Evolutionary conservation across 1,284 basidiomycete genomes (phyloP).

Genomic region (Coniophora puteana): DNA sequence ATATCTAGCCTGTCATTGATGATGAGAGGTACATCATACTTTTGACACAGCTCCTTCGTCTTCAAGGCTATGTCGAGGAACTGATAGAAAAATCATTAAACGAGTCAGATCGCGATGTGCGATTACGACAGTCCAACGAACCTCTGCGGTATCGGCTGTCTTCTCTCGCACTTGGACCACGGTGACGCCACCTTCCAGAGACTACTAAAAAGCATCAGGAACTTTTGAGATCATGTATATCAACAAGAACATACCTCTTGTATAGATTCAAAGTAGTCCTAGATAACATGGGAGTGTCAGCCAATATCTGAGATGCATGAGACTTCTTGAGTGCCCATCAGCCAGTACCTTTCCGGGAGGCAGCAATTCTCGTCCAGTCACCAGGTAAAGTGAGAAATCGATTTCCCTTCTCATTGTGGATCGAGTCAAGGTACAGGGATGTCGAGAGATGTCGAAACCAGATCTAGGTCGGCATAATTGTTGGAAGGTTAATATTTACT

Average conservation of each 20-base stretch:
- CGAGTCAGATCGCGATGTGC: not conserved
- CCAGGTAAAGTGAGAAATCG: slow-evolving; percentile 84
- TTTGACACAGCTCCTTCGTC: slow-evolving; percentile 75
- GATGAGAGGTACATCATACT: slow-evolving; percentile 81
- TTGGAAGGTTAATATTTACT: too few relatives aligned
- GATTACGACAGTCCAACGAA: slow-evolving; percentile 26
- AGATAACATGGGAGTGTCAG: slow-evolving; percentile 1
- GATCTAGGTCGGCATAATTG: too few relatives aligned
- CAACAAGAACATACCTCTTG: slow-evolving; percentile 57
- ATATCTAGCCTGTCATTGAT: slow-evolving; percentile 94
- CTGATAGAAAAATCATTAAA: slow-evolving; percentile 34
- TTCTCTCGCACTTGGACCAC: slow-evolving; percentile 91
- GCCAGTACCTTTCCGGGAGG: slow-evolving; percentile 81
- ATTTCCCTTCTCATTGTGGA: slow-evolving; percentile 26
- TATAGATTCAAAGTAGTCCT: slow-evolving; percentile 77
- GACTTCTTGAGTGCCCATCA: slow-evolving; percentile 8
- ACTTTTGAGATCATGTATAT: not conserved
- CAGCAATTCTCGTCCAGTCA: slow-evolving; percentile 80
- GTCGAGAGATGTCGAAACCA: too few relatives aligned
- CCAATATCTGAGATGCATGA: slow-evolving; percentile 3
- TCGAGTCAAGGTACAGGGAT: too few relatives aligned
- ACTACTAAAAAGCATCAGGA: slow-evolving; percentile 34
- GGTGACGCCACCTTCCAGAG: slow-evolving; percentile 84
- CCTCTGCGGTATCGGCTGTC: slow-evolving; percentile 73
- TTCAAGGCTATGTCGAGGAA: slow-evolving; percentile 76